A percentile compares a stretch with the other conserved stretches of the same genome.
Evolutionary conservation across 2,329 filamentous ascomycete genomes (phyloP).

Genomic region (Endoconidiophora laricicola): DNA sequence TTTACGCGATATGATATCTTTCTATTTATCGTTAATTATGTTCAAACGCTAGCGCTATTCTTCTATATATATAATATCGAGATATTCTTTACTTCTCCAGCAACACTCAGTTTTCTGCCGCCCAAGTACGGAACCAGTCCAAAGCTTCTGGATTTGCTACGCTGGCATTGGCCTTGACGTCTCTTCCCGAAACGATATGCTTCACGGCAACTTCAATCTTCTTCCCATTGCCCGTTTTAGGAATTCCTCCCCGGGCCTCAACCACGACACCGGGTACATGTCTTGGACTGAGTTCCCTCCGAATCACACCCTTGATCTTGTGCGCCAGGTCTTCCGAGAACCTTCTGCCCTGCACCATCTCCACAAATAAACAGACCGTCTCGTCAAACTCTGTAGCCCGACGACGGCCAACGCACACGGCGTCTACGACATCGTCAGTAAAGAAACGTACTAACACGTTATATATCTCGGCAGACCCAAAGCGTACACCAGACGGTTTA

Average conservation of each 20-base stretch:
- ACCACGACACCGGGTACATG: slow-evolving; percentile 79
- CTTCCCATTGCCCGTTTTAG: slow-evolving; percentile 86
- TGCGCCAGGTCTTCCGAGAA: slow-evolving; percentile 45
- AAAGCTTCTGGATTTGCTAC: slow-evolving; percentile 84
- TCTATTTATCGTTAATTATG: background rate
- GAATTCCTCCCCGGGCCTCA: slow-evolving; percentile 56
- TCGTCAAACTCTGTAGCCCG: slow-evolving; percentile 60
- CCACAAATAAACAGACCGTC: slow-evolving; percentile 75
- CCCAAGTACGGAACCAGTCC: slow-evolving; percentile 77
- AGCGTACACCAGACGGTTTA: slow-evolving; percentile 81
- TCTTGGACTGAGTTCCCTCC: slow-evolving; percentile 65
- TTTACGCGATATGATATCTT: background rate
- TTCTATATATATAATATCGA: background rate
- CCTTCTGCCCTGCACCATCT: slow-evolving; percentile 42
- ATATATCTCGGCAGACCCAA: slow-evolving; percentile 91
- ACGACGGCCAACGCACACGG: slow-evolving; percentile 69
- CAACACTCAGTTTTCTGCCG: slow-evolving; percentile 22
- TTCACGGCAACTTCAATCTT: slow-evolving; percentile 96
- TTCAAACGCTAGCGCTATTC: background rate
- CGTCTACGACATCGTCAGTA: slow-evolving; percentile 60
- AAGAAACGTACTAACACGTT: slow-evolving; percentile 83
- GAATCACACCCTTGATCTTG: slow-evolving; percentile 51
- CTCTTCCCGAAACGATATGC: slow-evolving; percentile 77
- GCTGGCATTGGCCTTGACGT: slow-evolving; percentile 77
- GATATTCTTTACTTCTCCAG: no score